Conservation (phyloP, 108 stramenopile genomes). For the Skeletonema potamos region DNA sequence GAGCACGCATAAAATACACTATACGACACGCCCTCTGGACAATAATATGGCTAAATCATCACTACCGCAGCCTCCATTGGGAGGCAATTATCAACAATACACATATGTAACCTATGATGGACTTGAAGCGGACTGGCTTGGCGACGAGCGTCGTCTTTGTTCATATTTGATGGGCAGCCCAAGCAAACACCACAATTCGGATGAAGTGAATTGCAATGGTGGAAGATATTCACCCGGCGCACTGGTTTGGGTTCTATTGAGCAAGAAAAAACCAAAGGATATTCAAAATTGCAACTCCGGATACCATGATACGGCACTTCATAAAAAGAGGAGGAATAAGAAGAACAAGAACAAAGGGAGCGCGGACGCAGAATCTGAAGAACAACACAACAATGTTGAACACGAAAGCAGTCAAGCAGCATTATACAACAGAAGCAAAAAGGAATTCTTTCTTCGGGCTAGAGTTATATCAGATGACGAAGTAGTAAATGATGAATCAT, state of each 20-base stretch:
- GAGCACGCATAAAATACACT: background rate
- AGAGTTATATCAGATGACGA: constrained; percentile 47
- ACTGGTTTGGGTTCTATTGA: constrained; percentile 58
- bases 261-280: constrained; percentile 47
- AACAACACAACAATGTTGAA: background rate
- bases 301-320: constrained; percentile 8
- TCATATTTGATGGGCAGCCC: background rate
- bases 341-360: constrained; percentile 9
- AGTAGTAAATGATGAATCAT: constrained; percentile 1
- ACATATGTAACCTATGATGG: constrained; percentile 34
- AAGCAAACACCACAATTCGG: background rate
- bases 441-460: constrained; percentile 52
- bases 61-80: background rate
- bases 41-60: background rate
- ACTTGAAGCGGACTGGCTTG: constrained; percentile 40
- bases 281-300: background rate
- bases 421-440: constrained; percentile 9
- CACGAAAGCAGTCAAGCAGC: background rate
- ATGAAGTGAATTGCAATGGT: background rate
- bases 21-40: background rate
- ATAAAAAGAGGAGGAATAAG: constrained; percentile 39
- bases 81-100: constrained; percentile 1
- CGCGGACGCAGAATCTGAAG: background rate
- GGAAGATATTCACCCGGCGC: constrained; percentile 37
- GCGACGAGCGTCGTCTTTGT: constrained; percentile 10